Conservation (phyloP, 495 filamentous ascomycete genomes). For the Amphirosellinia nigrospora region DNA sequence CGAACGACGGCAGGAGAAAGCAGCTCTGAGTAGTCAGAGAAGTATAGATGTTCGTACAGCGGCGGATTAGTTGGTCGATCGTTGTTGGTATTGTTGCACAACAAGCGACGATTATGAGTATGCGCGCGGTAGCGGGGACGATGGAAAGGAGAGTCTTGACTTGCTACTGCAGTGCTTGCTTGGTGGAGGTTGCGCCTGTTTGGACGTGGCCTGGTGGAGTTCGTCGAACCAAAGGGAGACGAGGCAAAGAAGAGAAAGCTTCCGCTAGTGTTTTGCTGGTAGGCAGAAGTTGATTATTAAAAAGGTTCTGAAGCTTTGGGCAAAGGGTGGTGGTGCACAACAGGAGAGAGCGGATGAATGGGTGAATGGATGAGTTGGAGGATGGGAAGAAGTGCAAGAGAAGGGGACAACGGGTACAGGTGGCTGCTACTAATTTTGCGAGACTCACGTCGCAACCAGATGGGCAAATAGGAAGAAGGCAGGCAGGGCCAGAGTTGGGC, state of each 20-base stretch:
- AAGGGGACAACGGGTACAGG: slow-evolving; percentile 13
- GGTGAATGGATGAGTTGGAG: slow-evolving; percentile 27
- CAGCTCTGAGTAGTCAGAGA: background rate
- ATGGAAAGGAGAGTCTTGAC: slow-evolving; percentile 13
- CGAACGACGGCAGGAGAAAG: slow-evolving; percentile 17
- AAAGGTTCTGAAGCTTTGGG: background rate
- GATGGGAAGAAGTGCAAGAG: slow-evolving; percentile 15
- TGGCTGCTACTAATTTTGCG: slow-evolving; percentile 11
- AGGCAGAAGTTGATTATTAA: slow-evolving; percentile 16
- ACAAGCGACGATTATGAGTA: slow-evolving; percentile 5
- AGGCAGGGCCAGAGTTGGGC: background rate
- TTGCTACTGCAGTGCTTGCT: slow-evolving; percentile 23
- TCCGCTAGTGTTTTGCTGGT: background rate
- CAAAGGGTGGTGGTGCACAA: slow-evolving; percentile 9
- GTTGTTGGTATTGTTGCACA: slow-evolving; percentile 5
- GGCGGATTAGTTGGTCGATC: background rate
- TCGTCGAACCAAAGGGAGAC: background rate
- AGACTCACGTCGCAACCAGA: slow-evolving; percentile 9
- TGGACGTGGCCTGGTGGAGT: background rate
- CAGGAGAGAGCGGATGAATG: slow-evolving; percentile 16
- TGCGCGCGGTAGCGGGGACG: slow-evolving; percentile 1
- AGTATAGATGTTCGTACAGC: slow-evolving; percentile 6
- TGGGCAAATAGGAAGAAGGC: background rate
- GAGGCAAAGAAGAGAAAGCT: slow-evolving; percentile 3
- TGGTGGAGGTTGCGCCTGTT: slow-evolving; percentile 6